Evolutionary conservation across 257 asterid genomes (phyloP), one percentile per base, ranked within the genome.

Genomic region (Nicotiana paniculata): DNA sequence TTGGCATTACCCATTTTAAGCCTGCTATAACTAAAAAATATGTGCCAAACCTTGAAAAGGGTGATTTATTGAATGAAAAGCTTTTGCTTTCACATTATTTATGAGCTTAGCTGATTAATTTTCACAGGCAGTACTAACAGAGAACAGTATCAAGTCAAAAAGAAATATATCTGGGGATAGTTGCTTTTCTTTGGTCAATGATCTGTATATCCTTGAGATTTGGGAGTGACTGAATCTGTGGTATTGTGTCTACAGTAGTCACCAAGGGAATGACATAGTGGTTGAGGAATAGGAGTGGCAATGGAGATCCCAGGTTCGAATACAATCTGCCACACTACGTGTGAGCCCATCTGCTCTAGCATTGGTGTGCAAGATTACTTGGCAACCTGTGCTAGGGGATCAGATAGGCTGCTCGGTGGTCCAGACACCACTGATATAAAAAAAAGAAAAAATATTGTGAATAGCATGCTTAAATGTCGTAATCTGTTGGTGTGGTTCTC

Each of bases 251-350:
- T 48, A 48, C 24, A 58, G 26, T 46, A 24, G 62, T 46, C 79
- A 43, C 59, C 39, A 74, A 26, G 63, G 63, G 46, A 61, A 75
- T 75, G 79, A 7, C 53, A 39, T 51, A 26, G 63, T 75, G 62
- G 63, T 13, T 74, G 62, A 75, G 26, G 28, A 21, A 55, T 75
- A 26, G 9, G 62, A 75, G 62, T 28, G 43, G 16, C 43, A 30
- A 51, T 75, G 63, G 79, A 75, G 79, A 48, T 51, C 79, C 63
- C 79, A 51, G 16, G 43, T 75, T 75, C 28, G 9, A 75, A 46
- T 75, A 8, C 46, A 5, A 75, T 51, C 9, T 75, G 79, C 79
- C 28, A 75, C 53, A 75, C 79, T 26, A 58, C 43, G 33, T 51
- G 28, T 51, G 58, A 51, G 63, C 39, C 63, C 21, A 51, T 75